Conservation (phyloP, 1,284 basidiomycete genomes). For the Trichosporon sp. region DNA sequence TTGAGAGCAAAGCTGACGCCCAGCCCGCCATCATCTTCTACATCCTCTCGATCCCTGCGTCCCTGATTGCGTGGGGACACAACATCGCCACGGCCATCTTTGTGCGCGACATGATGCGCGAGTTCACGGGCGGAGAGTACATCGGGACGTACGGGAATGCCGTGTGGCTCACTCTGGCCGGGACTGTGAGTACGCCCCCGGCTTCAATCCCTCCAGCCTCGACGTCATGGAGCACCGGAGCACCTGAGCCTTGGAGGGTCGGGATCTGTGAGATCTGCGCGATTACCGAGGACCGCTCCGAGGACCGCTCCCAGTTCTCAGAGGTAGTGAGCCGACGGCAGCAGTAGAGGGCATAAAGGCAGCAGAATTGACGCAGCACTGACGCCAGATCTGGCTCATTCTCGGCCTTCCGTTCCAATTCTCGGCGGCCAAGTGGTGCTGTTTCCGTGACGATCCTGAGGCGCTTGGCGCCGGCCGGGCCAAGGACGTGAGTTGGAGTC, state of each 20-base stretch:
- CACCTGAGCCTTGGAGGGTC: no score
- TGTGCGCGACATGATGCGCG: background rate
- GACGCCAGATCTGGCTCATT: background rate
- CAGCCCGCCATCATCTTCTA: background rate
- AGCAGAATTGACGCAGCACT: no score
- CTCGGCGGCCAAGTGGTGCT: background rate
- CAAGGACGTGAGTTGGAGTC: no score
- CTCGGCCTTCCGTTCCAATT: background rate
- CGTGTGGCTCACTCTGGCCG: conserved; percentile 2
- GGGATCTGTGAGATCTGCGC: no score
- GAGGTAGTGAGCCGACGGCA: no score
- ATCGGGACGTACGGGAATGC: background rate
- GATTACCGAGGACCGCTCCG: no score
- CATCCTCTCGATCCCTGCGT: background rate
- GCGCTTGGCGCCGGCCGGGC: no score
- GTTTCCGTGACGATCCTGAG: background rate
- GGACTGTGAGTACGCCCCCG: background rate
- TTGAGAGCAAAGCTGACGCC: background rate
- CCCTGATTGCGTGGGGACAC: background rate
- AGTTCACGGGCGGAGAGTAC: background rate
- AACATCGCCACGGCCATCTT: background rate
- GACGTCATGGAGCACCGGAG: no score
- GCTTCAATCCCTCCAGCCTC: no score
- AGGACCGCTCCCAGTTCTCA: no score
- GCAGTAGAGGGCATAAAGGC: no score